Evolutionary conservation across 2,329 filamentous ascomycete species (phyloP).

Genomic region (Didymella pomorum): DNA sequence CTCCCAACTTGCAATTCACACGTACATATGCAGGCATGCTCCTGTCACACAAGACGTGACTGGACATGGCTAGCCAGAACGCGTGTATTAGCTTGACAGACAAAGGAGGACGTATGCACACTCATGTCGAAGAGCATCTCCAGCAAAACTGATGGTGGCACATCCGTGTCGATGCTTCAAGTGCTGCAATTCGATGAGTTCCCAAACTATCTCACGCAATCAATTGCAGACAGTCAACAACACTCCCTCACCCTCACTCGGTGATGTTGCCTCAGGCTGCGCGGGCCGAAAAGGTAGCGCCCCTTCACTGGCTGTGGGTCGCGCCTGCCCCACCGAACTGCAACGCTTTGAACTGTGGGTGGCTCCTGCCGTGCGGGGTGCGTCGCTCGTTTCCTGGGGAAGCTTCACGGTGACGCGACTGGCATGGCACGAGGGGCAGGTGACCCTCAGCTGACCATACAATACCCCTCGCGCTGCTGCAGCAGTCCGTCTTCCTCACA

Average conservation of each 20-base stretch:
- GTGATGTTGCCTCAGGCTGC: slow-evolving; percentile 25
- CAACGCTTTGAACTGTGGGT: slow-evolving; percentile 21
- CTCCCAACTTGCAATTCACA: neutral
- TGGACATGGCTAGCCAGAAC: neutral
- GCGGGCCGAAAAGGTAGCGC: slow-evolving; percentile 22
- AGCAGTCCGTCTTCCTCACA: slow-evolving; percentile 25
- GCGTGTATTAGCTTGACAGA: neutral
- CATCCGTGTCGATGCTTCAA: neutral
- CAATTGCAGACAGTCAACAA: neutral
- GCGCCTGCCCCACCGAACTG: slow-evolving; percentile 28
- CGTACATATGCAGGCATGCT: neutral
- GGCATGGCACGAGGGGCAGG: slow-evolving; percentile 33
- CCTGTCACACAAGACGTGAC: neutral
- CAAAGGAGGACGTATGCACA: neutral
- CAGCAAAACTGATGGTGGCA: neutral
- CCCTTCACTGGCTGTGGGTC: slow-evolving; percentile 13
- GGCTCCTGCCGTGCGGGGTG: slow-evolving; percentile 35
- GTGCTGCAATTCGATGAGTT: neutral
- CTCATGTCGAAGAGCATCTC: neutral
- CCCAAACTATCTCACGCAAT: neutral
- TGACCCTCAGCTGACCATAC: slow-evolving; percentile 35
- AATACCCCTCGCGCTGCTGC: slow-evolving; percentile 21
- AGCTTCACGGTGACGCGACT: slow-evolving; percentile 32
- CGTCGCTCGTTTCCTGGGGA: slow-evolving; percentile 34
- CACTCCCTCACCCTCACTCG: slow-evolving; percentile 1